Percentiles rank a stretch among this genome's conserved stretches.
These are phyloP conservation scores for Metschnikowia aberdeeniae DNA, from an alignment of 805 yeast genomes.

Conservation along the genomic window DNA sequence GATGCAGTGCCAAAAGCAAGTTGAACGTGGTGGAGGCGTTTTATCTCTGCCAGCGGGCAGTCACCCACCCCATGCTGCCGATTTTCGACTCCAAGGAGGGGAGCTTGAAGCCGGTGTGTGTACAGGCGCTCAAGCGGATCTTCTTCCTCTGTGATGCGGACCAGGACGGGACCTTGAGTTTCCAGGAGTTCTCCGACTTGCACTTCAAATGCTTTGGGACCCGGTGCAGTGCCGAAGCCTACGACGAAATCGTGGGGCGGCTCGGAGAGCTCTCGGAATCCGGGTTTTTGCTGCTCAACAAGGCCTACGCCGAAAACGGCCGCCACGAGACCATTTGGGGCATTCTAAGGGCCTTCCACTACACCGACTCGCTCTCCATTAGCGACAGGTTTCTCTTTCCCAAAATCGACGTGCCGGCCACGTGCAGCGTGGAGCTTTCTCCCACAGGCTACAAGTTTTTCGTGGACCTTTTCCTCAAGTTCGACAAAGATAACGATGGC, in stretches of 20 bases:
- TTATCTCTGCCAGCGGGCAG: conserved; percentile 89
- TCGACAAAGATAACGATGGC: conserved; percentile 95
- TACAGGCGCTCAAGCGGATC: conserved; percentile 71
- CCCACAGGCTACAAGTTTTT: conserved; percentile 90
- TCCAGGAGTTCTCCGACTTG: conserved; percentile 61
- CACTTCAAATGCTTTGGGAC: conserved; percentile 73
- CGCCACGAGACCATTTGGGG: conserved; percentile 98
- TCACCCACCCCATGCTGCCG: conserved; percentile 90
- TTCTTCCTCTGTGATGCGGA: conserved; percentile 85
- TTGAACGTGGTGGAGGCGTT: conserved; percentile 88
- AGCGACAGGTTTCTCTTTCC: conserved; percentile 81
- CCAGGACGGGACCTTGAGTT: conserved; percentile 80
- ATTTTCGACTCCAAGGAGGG: conserved; percentile 90
- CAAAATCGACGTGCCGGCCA: conserved; percentile 63
- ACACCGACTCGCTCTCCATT: conserved; percentile 86
- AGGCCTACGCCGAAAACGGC: conserved; percentile 83
- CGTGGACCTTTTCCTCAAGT: conserved; percentile 82
- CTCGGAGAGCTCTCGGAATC: conserved; percentile 48
- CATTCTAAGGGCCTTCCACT: conserved; percentile 78
- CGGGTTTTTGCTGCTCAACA: conserved; percentile 77
- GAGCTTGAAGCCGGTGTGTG: conserved; percentile 69
- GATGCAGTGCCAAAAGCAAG: conserved; percentile 81
- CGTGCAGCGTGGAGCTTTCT: conserved; percentile 83
- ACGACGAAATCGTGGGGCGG: conserved; percentile 35
- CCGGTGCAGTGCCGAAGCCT: conserved; percentile 28